A percentile compares a stretch with the other conserved stretches of the same genome.
Evolutionary conservation across 78 protist species (phyloP).

Genomic region (Monocercomonoides exilis): DNA sequence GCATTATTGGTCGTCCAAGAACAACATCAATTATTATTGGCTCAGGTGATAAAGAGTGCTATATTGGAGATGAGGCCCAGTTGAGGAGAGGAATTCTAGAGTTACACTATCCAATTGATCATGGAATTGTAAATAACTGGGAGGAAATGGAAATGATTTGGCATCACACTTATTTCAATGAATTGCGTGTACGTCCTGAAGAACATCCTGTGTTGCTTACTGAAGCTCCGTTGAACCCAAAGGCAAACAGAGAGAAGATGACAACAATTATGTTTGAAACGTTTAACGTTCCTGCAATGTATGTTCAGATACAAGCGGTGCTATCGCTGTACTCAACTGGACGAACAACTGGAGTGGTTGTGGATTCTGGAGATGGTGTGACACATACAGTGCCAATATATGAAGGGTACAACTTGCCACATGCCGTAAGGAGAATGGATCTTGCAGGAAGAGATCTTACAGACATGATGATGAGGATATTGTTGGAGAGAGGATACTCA

Average conservation of each 20-base stretch:
- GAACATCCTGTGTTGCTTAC: conserved; percentile 76
- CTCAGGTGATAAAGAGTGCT: neutral
- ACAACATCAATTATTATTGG: neutral
- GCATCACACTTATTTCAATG: conserved; percentile 45
- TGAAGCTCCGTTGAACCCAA: conserved; percentile 83
- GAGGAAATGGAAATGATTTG: conserved; percentile 60
- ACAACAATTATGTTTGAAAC: conserved; percentile 83
- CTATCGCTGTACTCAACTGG: conserved; percentile 55
- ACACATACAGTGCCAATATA: conserved; percentile 40
- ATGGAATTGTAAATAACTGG: conserved; percentile 69
- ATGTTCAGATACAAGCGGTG: conserved; percentile 81
- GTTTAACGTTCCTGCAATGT: conserved; percentile 74
- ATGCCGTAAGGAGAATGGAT: conserved; percentile 18
- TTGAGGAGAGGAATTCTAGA: neutral
- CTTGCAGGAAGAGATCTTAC: conserved; percentile 72
- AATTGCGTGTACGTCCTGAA: conserved; percentile 25
- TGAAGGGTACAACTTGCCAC: conserved; percentile 11
- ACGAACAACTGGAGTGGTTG: conserved; percentile 35
- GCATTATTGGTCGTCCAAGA: conserved; percentile 66
- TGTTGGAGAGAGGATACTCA: conserved; percentile 42
- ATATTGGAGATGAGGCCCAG: neutral
- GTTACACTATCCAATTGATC: conserved; percentile 31
- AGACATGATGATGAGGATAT: conserved; percentile 60
- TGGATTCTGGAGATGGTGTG: conserved; percentile 44
- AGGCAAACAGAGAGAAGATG: conserved; percentile 78